Evolutionary conservation across 2,329 filamentous ascomycete species (phyloP), one percentile per base, ranked within the genome.

Genomic region (Zalaria obscura): DNA sequence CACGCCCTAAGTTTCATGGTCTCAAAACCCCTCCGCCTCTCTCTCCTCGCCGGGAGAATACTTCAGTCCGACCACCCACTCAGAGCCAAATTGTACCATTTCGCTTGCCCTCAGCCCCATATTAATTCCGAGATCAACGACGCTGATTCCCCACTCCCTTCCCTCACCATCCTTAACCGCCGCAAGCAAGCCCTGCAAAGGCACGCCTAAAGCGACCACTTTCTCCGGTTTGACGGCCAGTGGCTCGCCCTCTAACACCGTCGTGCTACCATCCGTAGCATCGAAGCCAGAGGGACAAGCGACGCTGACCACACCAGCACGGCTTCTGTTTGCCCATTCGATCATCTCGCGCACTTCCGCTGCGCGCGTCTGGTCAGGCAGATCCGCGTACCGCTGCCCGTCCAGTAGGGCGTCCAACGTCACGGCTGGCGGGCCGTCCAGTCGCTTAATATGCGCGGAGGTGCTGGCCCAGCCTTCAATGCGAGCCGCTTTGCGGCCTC

Each of bases 261-360:
- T 73, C 10, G 75, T 70, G 55, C 73, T 73, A 53, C 86, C 86
- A 33, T 78, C 80, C 0, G 78, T 77, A 3, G 84, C 85, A 48
- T 89, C 86, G 39, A 94, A 77, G 4, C 91, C 91, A 0, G 84
- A 89, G 1, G 91, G 91, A 4, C 93, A 77, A 56, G 94, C 89
- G n/a, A 98, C 76, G 0, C 87, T 83, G 18, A 98, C 66, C 3
- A 91, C 80, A 44, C 80, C 78, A 0, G 86, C 79, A 48, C 87
- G 83, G 56, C 80, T 84, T 48, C 87, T 80, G 56, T 95, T 96
- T 3, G 86, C 82, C 87, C 88, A 96, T 47, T 87, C 82, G 54
- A 95, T 91, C 55, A 95, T 75, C 55, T 93, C 83, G 54, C 93
- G 88, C 0, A 86, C 84, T 0, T 81, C 82, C 3, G 80, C 78